A percentile compares a stretch with the other conserved stretches of the same genome.
Evolutionary conservation across 1,139 yeast genomes (phyloP).

Genomic region (Candida sp.): DNA sequence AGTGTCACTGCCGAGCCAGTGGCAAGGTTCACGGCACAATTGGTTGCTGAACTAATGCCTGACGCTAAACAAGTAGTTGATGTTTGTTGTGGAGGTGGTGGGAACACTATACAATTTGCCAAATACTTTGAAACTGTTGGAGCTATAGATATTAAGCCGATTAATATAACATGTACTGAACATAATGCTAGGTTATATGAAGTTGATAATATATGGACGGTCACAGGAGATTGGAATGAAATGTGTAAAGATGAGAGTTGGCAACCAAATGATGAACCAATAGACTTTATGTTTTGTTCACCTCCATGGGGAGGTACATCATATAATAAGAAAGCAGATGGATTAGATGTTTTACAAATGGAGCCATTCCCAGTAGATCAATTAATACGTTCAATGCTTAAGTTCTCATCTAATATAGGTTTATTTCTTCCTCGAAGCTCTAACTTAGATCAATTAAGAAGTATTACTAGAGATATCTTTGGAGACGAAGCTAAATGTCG

Average conservation of each 20-base stretch:
- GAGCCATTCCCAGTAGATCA: constrained; percentile 50
- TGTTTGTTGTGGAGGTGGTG: constrained; percentile 95
- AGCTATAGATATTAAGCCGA: constrained; percentile 64
- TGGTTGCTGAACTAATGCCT: constrained; percentile 40
- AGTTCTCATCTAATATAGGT: constrained; percentile 52
- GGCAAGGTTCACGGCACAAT: constrained; percentile 62
- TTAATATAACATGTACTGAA: constrained; percentile 62
- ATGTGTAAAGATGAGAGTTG: constrained; percentile 19
- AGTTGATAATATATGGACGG: constrained; percentile 46
- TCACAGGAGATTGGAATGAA: constrained; percentile 55
- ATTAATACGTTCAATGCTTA: constrained; percentile 39
- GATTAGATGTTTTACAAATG: constrained; percentile 43
- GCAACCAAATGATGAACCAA: constrained; percentile 14
- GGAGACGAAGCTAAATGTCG: constrained; percentile 47
- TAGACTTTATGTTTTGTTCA: constrained; percentile 74
- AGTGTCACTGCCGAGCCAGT: constrained; percentile 86
- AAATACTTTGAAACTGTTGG: constrained; percentile 51
- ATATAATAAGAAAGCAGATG: constrained; percentile 40
- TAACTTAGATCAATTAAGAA: constrained; percentile 52
- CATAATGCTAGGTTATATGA: constrained; percentile 75
- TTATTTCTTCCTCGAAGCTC: constrained; percentile 77
- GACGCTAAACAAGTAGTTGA: constrained; percentile 52
- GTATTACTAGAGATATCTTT: constrained; percentile 41
- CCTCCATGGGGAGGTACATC: constrained; percentile 98
- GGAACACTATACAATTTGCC: constrained; percentile 86